phyloP scores from a whole-genome alignment of 306 rosid species.

The Ormosia emarginata region DNA sequence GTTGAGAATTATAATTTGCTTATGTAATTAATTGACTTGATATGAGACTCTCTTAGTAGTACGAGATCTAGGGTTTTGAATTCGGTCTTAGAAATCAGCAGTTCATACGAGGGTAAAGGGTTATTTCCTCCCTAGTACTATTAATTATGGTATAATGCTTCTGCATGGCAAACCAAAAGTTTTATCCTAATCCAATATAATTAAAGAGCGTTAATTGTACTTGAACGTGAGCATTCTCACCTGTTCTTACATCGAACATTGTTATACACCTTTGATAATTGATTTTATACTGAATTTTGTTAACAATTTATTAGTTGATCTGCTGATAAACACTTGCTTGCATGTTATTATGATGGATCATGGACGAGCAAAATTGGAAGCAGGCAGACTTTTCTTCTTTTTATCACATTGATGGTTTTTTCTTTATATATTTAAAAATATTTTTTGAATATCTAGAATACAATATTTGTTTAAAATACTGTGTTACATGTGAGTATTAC shows the following conservation, averaged over 20 bases:
- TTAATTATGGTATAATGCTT: constrained; percentile 54
- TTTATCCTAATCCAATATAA: constrained; percentile 35
- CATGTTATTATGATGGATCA: constrained; percentile 18
- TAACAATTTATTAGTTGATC: background rate
- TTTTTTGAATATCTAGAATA: too few relatives aligned
- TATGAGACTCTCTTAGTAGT: constrained; percentile 13
- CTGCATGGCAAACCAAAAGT: constrained; percentile 57
- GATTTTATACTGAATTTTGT: constrained; percentile 2
- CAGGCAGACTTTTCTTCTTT: constrained; percentile 31
- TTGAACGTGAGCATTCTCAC: constrained; percentile 39
- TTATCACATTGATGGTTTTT: constrained; percentile 27
- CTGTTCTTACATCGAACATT: background rate
- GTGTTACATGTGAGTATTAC: too few relatives aligned
- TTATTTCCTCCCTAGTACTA: constrained; percentile 26
- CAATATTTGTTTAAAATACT: too few relatives aligned
- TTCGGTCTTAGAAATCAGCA: constrained; percentile 28
- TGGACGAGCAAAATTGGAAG: constrained; percentile 8
- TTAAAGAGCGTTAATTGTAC: constrained; percentile 30
- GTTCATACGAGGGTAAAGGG: constrained; percentile 35
- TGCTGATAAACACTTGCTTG: background rate
- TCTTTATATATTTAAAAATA: background rate
- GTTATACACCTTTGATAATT: background rate
- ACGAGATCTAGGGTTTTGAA: constrained; percentile 50
- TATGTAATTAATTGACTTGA: constrained; percentile 39
- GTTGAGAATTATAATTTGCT: constrained; percentile 34